phyloP scores from a whole-genome alignment of 1,284 basidiomycete species.

The Cryptococcus depauperatus region DNA sequence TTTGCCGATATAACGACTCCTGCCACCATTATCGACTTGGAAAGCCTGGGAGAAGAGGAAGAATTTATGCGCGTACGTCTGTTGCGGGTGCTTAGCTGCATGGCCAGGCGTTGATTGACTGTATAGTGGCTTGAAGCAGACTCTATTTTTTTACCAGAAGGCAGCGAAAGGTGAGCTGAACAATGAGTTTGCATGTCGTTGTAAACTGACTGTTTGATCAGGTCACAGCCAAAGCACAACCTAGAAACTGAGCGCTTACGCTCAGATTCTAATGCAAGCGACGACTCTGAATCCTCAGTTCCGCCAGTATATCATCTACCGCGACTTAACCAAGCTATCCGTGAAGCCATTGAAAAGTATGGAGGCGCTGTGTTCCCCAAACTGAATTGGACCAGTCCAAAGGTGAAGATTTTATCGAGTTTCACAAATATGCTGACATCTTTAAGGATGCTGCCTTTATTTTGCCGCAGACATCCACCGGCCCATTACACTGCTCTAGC shows the following conservation, averaged over 20 bases:
- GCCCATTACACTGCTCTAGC: slow-evolving; percentile 74
- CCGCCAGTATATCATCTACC: slow-evolving; percentile 52
- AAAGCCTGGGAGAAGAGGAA: slow-evolving; percentile 71
- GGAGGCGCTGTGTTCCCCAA: slow-evolving; percentile 82
- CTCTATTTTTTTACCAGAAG: slow-evolving; percentile 51
- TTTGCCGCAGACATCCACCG: slow-evolving; percentile 62
- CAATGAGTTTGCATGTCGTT: background rate
- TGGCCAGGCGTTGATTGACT: background rate
- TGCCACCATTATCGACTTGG: slow-evolving; percentile 69
- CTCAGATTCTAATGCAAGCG: slow-evolving; percentile 3
- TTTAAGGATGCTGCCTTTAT: slow-evolving; percentile 84
- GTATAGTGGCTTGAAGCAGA: slow-evolving; percentile 25
- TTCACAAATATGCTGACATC: background rate
- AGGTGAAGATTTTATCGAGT: slow-evolving; percentile 49
- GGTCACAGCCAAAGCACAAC: background rate
- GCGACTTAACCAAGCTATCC: slow-evolving; percentile 65
- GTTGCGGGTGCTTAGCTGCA: background rate
- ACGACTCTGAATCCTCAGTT: slow-evolving; percentile 8
- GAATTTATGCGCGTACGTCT: slow-evolving; percentile 64
- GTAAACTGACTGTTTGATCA: background rate
- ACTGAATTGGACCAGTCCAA: slow-evolving; percentile 84
- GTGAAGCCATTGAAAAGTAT: slow-evolving; percentile 59
- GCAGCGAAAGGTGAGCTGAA: slow-evolving; percentile 11
- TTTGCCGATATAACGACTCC: slow-evolving; percentile 66
- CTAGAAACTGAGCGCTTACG: background rate